Conservation (phyloP, 768 basidiomycete species). For the Lentinus brumalis region DNA sequence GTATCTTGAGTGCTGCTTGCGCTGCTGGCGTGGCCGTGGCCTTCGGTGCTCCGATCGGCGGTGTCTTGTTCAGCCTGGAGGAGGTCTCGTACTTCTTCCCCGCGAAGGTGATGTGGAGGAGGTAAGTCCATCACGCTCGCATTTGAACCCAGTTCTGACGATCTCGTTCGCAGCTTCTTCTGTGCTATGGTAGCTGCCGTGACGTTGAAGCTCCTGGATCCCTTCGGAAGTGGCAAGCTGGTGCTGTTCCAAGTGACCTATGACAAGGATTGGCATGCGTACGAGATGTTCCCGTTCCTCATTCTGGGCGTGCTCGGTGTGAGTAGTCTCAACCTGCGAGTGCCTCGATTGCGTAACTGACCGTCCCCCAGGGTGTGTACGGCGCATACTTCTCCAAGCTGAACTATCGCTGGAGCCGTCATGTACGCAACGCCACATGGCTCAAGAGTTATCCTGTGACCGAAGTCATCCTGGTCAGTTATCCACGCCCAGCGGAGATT, state of each 20-base stretch:
- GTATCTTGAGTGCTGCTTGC: slow-evolving; percentile 93
- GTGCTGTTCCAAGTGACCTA: slow-evolving; percentile 93
- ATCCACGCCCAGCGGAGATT: too few relatives aligned
- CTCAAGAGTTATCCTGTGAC: slow-evolving; percentile 74
- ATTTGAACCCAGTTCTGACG: slow-evolving; percentile 30
- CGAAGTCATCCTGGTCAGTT: slow-evolving; percentile 83
- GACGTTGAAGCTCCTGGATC: slow-evolving; percentile 89
- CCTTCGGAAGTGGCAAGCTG: slow-evolving; percentile 93
- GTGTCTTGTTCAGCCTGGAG: slow-evolving; percentile 89
- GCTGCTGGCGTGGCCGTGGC: slow-evolving; percentile 98
- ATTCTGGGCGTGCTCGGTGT: slow-evolving; percentile 90
- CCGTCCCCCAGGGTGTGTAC: slow-evolving; percentile 70
- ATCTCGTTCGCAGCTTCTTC: slow-evolving; percentile 73
- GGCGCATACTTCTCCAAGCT: slow-evolving; percentile 92
- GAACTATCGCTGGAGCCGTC: slow-evolving; percentile 85
- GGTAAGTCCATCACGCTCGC: slow-evolving; percentile 46
- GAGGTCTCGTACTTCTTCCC: slow-evolving; percentile 98
- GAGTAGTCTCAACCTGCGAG: slow-evolving; percentile 26
- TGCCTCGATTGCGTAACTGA: background rate
- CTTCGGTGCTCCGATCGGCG: slow-evolving; percentile 95
- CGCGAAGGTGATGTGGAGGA: slow-evolving; percentile 96
- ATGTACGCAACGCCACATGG: slow-evolving; percentile 83
- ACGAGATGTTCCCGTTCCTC: slow-evolving; percentile 84
- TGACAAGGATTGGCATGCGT: slow-evolving; percentile 92
- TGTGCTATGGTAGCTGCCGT: slow-evolving; percentile 98